Evolutionary conservation across 2,329 filamentous ascomycete genomes (phyloP), one percentile per base, ranked within the genome.

Genomic region (Trichoderma gracile): DNA sequence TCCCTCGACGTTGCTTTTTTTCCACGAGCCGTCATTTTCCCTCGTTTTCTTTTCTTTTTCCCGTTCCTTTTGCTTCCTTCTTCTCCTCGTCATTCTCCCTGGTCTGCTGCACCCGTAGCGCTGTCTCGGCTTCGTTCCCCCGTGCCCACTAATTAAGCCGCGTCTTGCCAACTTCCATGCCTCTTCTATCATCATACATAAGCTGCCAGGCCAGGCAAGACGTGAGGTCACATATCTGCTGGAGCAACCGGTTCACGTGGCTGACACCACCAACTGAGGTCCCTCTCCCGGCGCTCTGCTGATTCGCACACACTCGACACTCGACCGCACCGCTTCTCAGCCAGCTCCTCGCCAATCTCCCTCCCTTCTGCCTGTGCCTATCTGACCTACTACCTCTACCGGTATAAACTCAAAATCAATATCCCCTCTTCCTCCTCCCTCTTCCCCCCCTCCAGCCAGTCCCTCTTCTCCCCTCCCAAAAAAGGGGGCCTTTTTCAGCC

Each of bases 111-210:
- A n/a, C 6, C 30, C 50, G 27, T 61, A 49, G 56, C 50, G 63
- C 30, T 50, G 64, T 66, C 64, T 63, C 64, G 60, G 59, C 59
- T 27, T 60, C 57, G 50, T 64, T 53, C 38, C 46, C 53, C 64
- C 45, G 27, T 50, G 56, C 46, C 63, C 33, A 38, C 33, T 38
- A 14, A 65, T 59, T 63, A 63, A 65, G 54, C 61, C 57, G 7
- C 61, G 47, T 57, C 43, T 30, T 40, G 52, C 33, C 43, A 33
- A 23, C 33, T 33, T 49, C 56, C 56, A 50, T 49, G 21, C 21
- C 56, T 54, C 52, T 21, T 27, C 5, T 7, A 45, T 38, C 33
- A 10, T 38, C 10, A 27, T 25, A 25, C 25, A 25, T 3, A 3
- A 5, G 23, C 21, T 55, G 53, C 56, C 47, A 54, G n/a, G n/a